Evolutionary conservation across 352 stramenopile genomes (phyloP).

Genomic region (Phytophthora tubulina): DNA sequence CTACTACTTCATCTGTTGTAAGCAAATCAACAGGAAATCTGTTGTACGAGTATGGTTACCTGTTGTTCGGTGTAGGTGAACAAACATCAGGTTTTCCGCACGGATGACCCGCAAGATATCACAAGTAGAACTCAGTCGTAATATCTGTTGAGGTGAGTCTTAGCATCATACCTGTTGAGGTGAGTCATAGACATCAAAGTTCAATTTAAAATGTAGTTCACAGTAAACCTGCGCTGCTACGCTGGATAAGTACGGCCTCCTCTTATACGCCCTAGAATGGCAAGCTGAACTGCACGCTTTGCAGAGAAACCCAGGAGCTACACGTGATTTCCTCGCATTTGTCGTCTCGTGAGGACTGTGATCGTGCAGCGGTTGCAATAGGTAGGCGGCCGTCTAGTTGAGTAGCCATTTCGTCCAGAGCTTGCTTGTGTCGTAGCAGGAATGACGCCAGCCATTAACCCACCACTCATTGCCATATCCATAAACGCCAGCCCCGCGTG

Average conservation of each 20-base stretch:
- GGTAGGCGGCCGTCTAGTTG: slow-evolving; percentile 40
- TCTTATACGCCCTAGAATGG: slow-evolving; percentile 52
- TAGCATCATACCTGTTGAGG: no score
- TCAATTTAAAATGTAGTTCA: no score
- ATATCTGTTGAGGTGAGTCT: no score
- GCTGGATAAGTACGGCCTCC: slow-evolving; percentile 42
- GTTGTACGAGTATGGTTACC: no score
- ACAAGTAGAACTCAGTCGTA: no score
- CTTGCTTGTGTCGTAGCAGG: slow-evolving; percentile 22
- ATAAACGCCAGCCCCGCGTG: slow-evolving; percentile 34
- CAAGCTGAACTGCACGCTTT: slow-evolving; percentile 54
- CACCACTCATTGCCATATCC: slow-evolving; percentile 30
- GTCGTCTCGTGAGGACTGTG: slow-evolving; percentile 8
- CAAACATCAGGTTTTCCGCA: no score
- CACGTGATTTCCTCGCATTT: slow-evolving; percentile 21
- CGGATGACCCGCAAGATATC: no score
- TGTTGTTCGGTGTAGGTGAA: no score
- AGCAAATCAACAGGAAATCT: no score
- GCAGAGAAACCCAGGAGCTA: slow-evolving; percentile 12
- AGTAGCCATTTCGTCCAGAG: slow-evolving; percentile 36
- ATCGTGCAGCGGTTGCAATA: slow-evolving; percentile 46
- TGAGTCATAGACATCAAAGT: no score
- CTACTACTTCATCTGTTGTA: no score
- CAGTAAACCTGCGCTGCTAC: no score
- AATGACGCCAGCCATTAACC: slow-evolving; percentile 10